Conservation (phyloP, 2,329 filamentous ascomycete species). For the Exophiala alcalophila region DNA sequence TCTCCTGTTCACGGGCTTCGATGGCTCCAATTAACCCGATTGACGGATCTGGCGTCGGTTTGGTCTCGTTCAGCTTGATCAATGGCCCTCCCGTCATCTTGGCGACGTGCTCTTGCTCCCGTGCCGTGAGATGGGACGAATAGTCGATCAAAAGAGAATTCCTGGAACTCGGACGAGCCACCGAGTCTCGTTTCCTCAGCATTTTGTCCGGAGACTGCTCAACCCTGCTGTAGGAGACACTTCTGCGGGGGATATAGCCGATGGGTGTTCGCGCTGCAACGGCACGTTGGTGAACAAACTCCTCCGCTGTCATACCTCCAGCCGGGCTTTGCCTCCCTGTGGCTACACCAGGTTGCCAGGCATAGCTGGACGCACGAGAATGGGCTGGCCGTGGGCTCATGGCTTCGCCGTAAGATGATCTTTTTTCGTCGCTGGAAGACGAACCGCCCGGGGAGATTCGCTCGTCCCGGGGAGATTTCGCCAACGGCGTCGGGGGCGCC, state of each 20-base stretch:
- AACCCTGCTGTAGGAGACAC: conserved; percentile 24
- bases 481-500: conserved; percentile 14
- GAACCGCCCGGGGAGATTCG: conserved; percentile 8
- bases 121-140: conserved; percentile 68
- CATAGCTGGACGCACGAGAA: conserved; percentile 55
- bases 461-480: conserved; percentile 10
- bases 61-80: conserved; percentile 62
- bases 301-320: conserved; percentile 68
- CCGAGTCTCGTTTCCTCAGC: conserved; percentile 28
- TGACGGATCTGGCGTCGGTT: conserved; percentile 48
- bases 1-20: conserved; percentile 75
- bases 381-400: conserved; percentile 18
- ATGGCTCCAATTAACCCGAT: conserved; percentile 74
- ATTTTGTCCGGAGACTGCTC: conserved; percentile 28
- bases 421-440: conserved; percentile 13
- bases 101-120: conserved; percentile 86
- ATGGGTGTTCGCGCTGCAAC: conserved; percentile 51
- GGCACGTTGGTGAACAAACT: conserved; percentile 78
- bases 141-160: conserved; percentile 41
- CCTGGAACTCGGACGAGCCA: conserved; percentile 38
- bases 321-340: conserved; percentile 46
- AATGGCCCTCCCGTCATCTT: conserved; percentile 75
- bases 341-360: conserved; percentile 72
- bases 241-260: conserved; percentile 41
- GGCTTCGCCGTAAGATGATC: conserved; percentile 8